Evolutionary conservation across 2,329 filamentous ascomycete genomes (phyloP).

Genomic region (Tolypocladium ophioglossoides): DNA sequence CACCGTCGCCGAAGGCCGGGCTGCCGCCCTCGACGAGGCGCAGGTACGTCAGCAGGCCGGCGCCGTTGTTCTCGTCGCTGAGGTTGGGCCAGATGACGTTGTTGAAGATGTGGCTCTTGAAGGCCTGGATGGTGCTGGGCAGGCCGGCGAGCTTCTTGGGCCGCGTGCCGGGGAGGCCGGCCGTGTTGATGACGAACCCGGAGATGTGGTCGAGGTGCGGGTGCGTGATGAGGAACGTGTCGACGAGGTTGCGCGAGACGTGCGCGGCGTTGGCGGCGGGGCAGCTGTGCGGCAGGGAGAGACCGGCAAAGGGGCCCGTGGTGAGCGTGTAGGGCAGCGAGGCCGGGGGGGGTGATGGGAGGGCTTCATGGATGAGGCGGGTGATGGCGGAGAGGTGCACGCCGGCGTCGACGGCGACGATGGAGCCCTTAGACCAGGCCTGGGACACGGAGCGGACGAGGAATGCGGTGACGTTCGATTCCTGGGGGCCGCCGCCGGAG

Average conservation of each 20-base stretch:
- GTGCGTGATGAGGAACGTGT: conserved; percentile 87
- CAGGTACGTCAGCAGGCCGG: conserved; percentile 83
- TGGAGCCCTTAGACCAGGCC: conserved; percentile 70
- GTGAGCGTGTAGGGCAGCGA: conserved; percentile 41
- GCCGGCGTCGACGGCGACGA: conserved; percentile 89
- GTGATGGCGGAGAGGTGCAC: conserved; percentile 79
- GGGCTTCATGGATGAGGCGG: conserved; percentile 57
- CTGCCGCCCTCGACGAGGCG: conserved; percentile 84
- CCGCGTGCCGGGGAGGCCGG: conserved; percentile 66
- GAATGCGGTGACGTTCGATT: conserved; percentile 83
- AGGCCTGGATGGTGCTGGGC: conserved; percentile 78
- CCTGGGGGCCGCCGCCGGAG: conserved; percentile 77
- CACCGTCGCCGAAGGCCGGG: conserved; percentile 68
- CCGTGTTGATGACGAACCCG: conserved; percentile 88
- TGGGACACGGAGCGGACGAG: conserved; percentile 73
- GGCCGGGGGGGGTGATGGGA: conserved; percentile 22
- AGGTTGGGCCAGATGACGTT: conserved; percentile 97
- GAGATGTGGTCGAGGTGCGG: conserved; percentile 94
- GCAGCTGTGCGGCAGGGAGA: conserved; percentile 57
- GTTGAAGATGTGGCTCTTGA: conserved; percentile 95
- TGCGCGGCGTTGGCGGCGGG: conserved; percentile 71
- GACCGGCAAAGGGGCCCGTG: conserved; percentile 68
- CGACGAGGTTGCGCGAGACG: conserved; percentile 68
- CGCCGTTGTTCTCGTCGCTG: conserved; percentile 90
- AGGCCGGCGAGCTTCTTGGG: conserved; percentile 82